Base-by-base conservation (phyloP, 2,329 filamentous ascomycete species). In the Paramyrothecium sp. region DNA sequence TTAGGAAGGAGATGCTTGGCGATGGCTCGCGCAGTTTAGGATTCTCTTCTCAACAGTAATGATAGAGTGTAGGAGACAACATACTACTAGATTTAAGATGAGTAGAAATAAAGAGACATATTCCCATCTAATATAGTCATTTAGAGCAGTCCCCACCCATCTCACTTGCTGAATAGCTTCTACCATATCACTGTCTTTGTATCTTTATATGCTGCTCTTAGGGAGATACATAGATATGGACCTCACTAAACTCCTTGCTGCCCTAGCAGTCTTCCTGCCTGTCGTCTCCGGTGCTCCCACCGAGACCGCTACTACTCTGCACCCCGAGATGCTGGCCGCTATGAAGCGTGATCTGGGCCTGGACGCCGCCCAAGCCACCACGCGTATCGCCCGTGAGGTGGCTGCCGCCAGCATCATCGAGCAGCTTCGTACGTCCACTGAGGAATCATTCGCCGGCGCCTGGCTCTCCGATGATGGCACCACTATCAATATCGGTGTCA, bases 281-380 rank as follows among this genome's bases (percentile, higher is more conserved):
- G 61, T 75, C 58, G 73, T 65, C 64, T 74, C 75, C 60, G 73
- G 73, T 66, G 73, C 72, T 55, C 73, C 73, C 56, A 67, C 72
- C 22, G 62, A 69, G 53, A 57, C 71, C 47, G 64, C 71, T 47
- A 68, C 58, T 61, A 68, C 57, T 60, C 71, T 76, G n/a, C 73
- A 75, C 67, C 73, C 73, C 54, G 62, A 73, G 65, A 72, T 75
- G 60, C 66, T 76, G 53, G 72, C 69, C 60, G 73, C 73, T 63
- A 76, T 76, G 73, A 75, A 76, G 72, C 73, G 73, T 60, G 73
- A 76, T 66, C 62, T 76, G 54, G 73, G 73, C 17, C 69, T 76
- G 20, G 67, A 75, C 55, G 67, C 73, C 53, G 67, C 69, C 61
- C 68, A 73, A 63, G 73, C 73, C 26, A 70, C 67, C 57, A 68